Evolutionary conservation across 2,329 filamentous ascomycete genomes (phyloP).

Genomic region (Pseudomassariella vexata): DNA sequence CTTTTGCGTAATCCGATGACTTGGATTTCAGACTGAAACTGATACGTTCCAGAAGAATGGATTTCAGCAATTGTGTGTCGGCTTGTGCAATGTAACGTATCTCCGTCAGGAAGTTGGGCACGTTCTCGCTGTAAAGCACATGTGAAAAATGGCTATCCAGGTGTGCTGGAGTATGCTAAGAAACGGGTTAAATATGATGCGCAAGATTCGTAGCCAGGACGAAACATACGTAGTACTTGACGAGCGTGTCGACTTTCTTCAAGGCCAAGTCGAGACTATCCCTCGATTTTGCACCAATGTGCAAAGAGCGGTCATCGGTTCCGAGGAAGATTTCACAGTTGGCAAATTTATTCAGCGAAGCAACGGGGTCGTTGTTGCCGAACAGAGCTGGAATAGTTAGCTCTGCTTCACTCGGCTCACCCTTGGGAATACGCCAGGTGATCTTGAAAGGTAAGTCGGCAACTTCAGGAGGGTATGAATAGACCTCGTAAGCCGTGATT

Average conservation of each 20-base stretch:
- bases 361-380: background rate
- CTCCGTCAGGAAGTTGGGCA: slow-evolving; percentile 2
- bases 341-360: slow-evolving; percentile 3
- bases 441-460: background rate
- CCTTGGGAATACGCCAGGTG: slow-evolving; percentile 5
- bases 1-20: no score
- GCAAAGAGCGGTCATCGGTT: slow-evolving; percentile 4
- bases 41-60: slow-evolving; percentile 3
- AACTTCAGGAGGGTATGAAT: slow-evolving; percentile 6
- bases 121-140: slow-evolving; percentile 2
- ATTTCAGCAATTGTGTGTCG: slow-evolving; percentile 1
- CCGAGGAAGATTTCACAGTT: slow-evolving; percentile 3
- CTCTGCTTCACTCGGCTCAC: background rate
- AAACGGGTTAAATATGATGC: background rate
- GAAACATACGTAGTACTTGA: slow-evolving; percentile 8
- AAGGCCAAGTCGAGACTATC: background rate
- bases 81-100: slow-evolving; percentile 6
- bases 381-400: slow-evolving; percentile 5
- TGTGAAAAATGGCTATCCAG: background rate
- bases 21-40: no score
- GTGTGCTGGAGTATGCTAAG: background rate
- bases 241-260: slow-evolving; percentile 4
- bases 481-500: slow-evolving; percentile 2
- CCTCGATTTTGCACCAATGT: slow-evolving; percentile 5
- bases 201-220: no score